Evolutionary conservation across 805 yeast species (phyloP), one percentile per base, ranked within the genome.

Genomic region (Metschnikowia peoriensis): DNA sequence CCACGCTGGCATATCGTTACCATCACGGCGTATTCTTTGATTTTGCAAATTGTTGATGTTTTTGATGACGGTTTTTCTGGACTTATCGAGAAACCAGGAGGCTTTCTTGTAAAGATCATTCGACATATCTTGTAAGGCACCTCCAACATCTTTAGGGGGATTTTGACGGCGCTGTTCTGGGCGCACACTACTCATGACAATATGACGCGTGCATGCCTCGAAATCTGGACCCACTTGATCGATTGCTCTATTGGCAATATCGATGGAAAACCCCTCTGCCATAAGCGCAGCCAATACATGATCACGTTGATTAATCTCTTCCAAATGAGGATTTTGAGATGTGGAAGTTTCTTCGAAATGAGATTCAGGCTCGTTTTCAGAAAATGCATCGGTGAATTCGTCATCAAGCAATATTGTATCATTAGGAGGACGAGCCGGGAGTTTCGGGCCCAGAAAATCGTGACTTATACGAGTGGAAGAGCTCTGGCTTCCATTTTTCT

Each of bases 201-300:
- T 72, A 57, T 70, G 79, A 46, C 83, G 81, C 17, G 88, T 86
- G 32, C 96, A 91, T 27, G 72, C 77, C 52, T 85, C 81, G 8
- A 88, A 72, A 58, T 86, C 81, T 6, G 76, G 64, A 0, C 91
- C 89, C 0, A 85, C 81, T 44, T 73, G 68, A 7, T 68, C 76
- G 38, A 89, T 72, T 0, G 96, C 96, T 2, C 70, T 68, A 28
- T 75, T 77, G 5, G 94, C 83, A 48, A 76, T 80, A 1, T 81
- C 84, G 0, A 79, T 70, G 1, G 85, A 67, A 61, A 89, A 89
- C 2, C 96, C 96, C 83, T 89, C 89, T 53, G 89, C 94, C 2
- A 88, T 68, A 41, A 89, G 72, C 58, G 83, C 88, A 0, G 93
- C 93, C 15, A 88, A 63, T 1, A 82, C 75, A 41, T 70, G 70